Evolutionary conservation across 108 stramenopile species (phyloP).

Genomic region (Poteriospumella lacustris): DNA sequence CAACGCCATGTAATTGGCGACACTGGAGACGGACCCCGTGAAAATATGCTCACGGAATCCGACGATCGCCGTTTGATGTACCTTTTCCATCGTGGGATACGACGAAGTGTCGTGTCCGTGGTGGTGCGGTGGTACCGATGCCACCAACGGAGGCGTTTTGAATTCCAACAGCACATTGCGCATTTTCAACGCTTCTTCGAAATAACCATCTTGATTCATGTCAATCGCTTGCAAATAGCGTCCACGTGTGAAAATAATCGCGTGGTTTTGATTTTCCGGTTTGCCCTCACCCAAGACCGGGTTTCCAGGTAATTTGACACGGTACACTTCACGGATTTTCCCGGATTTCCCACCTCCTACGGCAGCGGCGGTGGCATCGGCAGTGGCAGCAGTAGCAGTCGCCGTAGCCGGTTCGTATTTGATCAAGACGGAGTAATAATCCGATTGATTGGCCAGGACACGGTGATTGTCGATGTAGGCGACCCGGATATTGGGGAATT

Average conservation of each 20-base stretch:
- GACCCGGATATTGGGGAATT: constrained; percentile 82
- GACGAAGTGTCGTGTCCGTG: constrained; percentile 42
- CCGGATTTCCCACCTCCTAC: constrained; percentile 62
- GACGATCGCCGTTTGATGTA: constrained; percentile 81
- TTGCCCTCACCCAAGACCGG: constrained; percentile 96
- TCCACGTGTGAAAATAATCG: constrained; percentile 92
- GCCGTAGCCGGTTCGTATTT: constrained; percentile 46
- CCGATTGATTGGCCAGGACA: constrained; percentile 60
- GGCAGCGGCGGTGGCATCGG: constrained; percentile 43
- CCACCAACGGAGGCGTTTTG: no score
- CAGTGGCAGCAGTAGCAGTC: no score
- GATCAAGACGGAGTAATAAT: constrained; percentile 82
- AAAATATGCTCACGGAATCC: constrained; percentile 97
- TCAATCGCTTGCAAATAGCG: constrained; percentile 95
- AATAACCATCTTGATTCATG: constrained; percentile 90
- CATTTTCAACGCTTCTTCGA: constrained; percentile 97
- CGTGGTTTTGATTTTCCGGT: constrained; percentile 98
- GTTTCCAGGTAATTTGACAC: constrained; percentile 90
- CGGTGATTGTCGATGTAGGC: constrained; percentile 89
- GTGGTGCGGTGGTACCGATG: no score
- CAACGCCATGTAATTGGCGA: constrained; percentile 97
- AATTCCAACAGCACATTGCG: constrained; percentile 93
- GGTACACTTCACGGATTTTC: constrained; percentile 77
- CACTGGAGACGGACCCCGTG: constrained; percentile 89
- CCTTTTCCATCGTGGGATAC: constrained; percentile 57